Evolutionary conservation across 1,284 basidiomycete species (phyloP).

Genomic region (Paramarasmius palmivorus): DNA sequence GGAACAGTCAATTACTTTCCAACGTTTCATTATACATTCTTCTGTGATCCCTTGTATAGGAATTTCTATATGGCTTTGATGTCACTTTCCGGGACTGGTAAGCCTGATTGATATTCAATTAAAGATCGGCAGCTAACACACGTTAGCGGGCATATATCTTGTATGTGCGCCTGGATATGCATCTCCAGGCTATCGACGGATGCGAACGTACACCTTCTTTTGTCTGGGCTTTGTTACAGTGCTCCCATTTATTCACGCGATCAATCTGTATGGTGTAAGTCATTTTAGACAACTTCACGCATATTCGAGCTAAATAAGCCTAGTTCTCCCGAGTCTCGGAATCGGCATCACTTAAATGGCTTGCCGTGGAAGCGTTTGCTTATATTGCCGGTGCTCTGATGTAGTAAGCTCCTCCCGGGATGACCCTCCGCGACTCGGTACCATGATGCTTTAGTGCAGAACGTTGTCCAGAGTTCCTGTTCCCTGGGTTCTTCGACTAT

Average conservation of each 20-base stretch:
- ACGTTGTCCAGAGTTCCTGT: conserved; percentile 15
- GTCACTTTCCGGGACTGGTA: conserved; percentile 13
- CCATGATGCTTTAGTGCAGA: conserved; percentile 12
- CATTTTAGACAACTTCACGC: background rate
- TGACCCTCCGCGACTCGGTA: background rate
- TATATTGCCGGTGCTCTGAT: conserved; percentile 17
- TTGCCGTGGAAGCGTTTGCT: conserved; percentile 10
- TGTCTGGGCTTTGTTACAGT: conserved; percentile 14
- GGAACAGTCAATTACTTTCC: conserved; percentile 19
- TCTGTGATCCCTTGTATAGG: conserved; percentile 11
- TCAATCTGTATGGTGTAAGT: conserved; percentile 11
- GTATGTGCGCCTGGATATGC: conserved; percentile 15
- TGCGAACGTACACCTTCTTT: conserved; percentile 18
- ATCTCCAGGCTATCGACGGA: conserved; percentile 13
- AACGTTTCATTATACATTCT: conserved; percentile 19
- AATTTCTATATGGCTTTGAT: conserved; percentile 17
- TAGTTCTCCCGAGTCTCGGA: conserved; percentile 6
- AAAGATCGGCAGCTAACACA: background rate
- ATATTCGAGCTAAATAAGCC: background rate
- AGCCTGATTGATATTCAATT: background rate
- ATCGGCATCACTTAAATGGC: conserved; percentile 14
- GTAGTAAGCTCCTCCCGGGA: conserved; percentile 9
- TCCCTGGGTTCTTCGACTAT: conserved; percentile 13
- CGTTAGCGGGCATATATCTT: conserved; percentile 18
- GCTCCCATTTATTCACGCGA: conserved; percentile 14